Conservation (phyloP, 257 asterid species). For the Solanum stenotomum region DNA sequence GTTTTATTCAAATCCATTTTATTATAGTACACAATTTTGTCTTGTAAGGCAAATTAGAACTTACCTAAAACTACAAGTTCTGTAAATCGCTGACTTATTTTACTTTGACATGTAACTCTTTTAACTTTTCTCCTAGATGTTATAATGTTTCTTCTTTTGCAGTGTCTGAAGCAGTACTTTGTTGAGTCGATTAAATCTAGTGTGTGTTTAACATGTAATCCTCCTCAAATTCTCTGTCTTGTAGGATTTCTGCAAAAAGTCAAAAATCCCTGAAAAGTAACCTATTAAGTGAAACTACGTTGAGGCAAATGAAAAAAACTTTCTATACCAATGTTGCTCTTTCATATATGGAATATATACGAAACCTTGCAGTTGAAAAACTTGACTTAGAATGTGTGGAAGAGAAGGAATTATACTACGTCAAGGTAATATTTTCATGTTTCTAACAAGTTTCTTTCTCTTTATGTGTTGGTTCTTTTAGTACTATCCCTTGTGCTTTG, state of each 20-base stretch:
- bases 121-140: neutral
- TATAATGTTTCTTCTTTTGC: neutral
- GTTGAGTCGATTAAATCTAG: neutral
- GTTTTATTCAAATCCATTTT: neutral
- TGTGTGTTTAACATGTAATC: neutral
- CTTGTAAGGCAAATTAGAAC: neutral
- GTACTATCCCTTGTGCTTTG: neutral
- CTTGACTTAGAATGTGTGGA: slow-evolving; percentile 10
- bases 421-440: slow-evolving; percentile 19
- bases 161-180: neutral
- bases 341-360: slow-evolving; percentile 22
- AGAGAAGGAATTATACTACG: slow-evolving; percentile 29
- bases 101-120: neutral
- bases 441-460: neutral
- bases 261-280: slow-evolving; percentile 13
- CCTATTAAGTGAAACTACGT: neutral
- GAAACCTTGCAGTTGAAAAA: slow-evolving; percentile 19
- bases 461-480: neutral
- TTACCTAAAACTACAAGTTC: neutral
- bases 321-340: slow-evolving; percentile 32
- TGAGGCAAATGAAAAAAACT: slow-evolving; percentile 20
- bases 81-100: neutral
- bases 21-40: neutral
- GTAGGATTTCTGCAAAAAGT: slow-evolving; percentile 21
- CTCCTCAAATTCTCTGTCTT: neutral